These are phyloP conservation scores for Plasmodium vivax DNA, from an alignment of 169 alveolate genomes.

Conservation along the genomic window DNA sequence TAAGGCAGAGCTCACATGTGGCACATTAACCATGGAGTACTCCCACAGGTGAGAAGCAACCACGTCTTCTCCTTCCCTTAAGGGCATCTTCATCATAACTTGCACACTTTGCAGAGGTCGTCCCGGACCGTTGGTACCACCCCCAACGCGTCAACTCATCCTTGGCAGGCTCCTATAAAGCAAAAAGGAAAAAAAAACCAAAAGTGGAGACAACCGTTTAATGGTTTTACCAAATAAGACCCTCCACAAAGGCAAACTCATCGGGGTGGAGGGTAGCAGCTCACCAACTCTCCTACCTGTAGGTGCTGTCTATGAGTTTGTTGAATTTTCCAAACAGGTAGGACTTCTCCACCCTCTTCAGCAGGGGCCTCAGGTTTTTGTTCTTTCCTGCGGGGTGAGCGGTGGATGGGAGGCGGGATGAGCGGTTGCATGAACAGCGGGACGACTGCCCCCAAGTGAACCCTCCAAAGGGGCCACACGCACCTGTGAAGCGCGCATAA, in stretches of 20 bases:
- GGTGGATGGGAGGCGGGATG: background rate
- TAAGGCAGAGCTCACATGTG: background rate
- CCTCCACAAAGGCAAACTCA: background rate
- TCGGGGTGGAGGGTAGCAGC: background rate
- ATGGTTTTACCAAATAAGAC: background rate
- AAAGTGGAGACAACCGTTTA: background rate
- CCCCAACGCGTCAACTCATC: conserved; percentile 27
- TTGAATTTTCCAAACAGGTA: conserved; percentile 88
- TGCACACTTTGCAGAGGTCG: background rate
- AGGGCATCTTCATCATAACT: background rate
- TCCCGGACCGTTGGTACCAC: background rate
- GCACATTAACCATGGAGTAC: background rate
- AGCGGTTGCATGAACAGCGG: background rate
- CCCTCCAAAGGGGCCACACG: background rate
- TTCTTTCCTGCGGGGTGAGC: conserved; percentile 74
- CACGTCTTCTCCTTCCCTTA: background rate
- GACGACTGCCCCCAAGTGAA: background rate
- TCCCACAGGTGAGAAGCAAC: background rate
- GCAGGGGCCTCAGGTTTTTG: conserved; percentile 85
- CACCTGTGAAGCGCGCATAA: conserved; percentile 82
- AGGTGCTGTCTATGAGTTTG: conserved; percentile 76
- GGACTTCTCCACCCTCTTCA: conserved; percentile 85
- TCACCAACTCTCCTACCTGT: conserved; percentile 22
- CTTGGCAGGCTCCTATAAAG: conserved; percentile 73
- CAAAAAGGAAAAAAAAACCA: background rate